These are phyloP conservation scores for Herpomyces periplanetae DNA, from an alignment of 2,329 filamentous ascomycete species.

Conservation along the genomic window DNA sequence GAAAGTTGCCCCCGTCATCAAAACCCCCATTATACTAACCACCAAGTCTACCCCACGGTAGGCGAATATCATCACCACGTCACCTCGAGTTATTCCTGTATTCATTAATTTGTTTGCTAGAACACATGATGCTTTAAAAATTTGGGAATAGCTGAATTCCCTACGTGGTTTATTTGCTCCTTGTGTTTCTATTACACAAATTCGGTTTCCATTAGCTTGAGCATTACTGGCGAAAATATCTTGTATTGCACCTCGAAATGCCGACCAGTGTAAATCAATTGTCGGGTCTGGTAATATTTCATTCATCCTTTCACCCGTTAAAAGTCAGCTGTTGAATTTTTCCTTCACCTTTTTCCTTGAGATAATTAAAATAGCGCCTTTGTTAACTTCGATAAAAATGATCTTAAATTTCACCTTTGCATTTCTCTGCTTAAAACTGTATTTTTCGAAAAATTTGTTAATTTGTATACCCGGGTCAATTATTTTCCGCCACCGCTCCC, in stretches of 20 bases:
- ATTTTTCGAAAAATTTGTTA: no score
- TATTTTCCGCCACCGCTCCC: no score
- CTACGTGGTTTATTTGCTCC: constrained; percentile 15
- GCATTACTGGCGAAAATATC: constrained; percentile 28
- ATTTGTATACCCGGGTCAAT: no score
- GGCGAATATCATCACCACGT: constrained; percentile 76
- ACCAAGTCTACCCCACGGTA: constrained; percentile 41
- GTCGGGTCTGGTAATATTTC: constrained; percentile 20
- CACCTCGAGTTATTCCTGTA: constrained; percentile 29
- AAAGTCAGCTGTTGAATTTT: no score
- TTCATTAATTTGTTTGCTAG: constrained; percentile 39
- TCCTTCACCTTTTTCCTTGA: no score
- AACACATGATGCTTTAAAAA: constrained; percentile 43
- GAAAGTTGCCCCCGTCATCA: constrained; percentile 18
- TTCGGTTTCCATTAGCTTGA: constrained; percentile 20
- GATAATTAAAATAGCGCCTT: no score
- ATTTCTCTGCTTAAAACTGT: no score
- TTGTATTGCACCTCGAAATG: constrained; percentile 24
- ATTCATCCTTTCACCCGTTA: no score
- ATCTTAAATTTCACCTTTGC: no score
- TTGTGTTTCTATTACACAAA: constrained; percentile 25
- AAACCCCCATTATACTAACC: constrained; percentile 34
- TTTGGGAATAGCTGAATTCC: constrained; percentile 44
- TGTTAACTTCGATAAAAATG: no score
- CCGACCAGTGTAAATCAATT: constrained; percentile 22